Evolutionary conservation across 768 basidiomycete genomes (phyloP).

Genomic region (Tylopilus sp.): DNA sequence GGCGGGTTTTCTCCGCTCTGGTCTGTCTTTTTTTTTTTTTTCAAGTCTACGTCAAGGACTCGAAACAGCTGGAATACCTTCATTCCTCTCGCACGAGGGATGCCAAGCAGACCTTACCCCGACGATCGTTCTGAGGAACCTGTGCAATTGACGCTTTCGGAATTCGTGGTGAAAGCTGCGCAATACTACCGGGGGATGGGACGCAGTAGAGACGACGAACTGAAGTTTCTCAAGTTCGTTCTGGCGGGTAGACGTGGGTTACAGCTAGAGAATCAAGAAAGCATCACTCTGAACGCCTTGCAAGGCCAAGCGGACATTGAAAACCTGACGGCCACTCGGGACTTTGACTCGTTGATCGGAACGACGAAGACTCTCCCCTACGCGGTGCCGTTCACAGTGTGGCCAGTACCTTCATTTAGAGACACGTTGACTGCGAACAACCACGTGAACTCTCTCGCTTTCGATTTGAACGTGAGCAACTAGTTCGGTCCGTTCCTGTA

Average conservation of each 20-base stretch:
- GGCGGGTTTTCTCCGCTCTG: no score
- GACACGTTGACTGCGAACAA: background rate
- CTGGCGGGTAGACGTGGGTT: background rate
- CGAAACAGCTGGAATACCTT: no score
- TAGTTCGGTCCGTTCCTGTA: background rate
- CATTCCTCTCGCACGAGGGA: no score
- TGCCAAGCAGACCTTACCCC: background rate
- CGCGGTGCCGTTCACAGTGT: background rate
- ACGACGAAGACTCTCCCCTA: background rate
- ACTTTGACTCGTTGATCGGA: background rate
- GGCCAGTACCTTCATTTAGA: background rate
- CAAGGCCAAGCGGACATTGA: background rate
- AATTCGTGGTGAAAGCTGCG: background rate
- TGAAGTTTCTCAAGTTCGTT: background rate
- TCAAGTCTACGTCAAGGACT: no score
- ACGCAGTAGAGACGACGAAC: background rate
- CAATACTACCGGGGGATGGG: background rate
- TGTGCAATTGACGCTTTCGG: background rate
- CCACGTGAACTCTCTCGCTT: background rate
- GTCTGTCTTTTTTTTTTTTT: no score
- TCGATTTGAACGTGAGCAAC: background rate
- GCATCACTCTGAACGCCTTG: background rate
- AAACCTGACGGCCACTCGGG: background rate
- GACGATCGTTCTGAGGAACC: background rate
- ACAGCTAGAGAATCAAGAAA: background rate